Base-by-base conservation (phyloP, 78 protist genomes). In the Dictyostelium brefeldianum region DNA sequence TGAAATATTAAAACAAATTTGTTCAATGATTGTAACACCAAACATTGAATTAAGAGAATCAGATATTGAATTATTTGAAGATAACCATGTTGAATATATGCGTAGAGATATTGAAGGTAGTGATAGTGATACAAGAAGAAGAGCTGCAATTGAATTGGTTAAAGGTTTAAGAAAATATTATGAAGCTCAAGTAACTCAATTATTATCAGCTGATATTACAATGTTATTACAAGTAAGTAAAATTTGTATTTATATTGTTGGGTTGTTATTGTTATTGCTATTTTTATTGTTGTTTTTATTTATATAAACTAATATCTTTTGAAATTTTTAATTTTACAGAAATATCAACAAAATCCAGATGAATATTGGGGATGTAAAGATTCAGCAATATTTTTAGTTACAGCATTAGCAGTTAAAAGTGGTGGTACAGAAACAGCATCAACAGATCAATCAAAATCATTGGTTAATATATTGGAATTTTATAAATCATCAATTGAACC, bases 91-190 rank as follows among this genome's bases (percentile, higher is more conserved):
- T 18, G 98, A 98, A 75, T 98, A 96, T 92, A 96, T 98, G 70
- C 95, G 97, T 43, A 79, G 96, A 27, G 99, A 98, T 83, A 95
- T 98, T 57, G 99, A 98, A 69, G 99, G 99, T 27, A 89, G 95
- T 29, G 98, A 97, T 62, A 17, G 78, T 17, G 97, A 97, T 79
- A 98, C 99, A 5, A 91, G 99, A 31, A 81, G 99, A 10, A 79
- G 99, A 20, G 97, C 97, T 17, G 43, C 98, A 4, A 69, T 81
- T 56, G 97, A 97, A 11, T 93, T 98, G 48, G 98, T 98, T 18
- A 91, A 87, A 53, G 98, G 96, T 17, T 78, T 98, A 70, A 81
- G 98, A 70, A 79, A 85, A 51, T 81, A 83, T 87, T 96, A 77
- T 71, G 98, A 98, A 85, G 1, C 6, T 17, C 89, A 47, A 17